Evolutionary conservation across 2,329 filamentous ascomycete genomes (phyloP), one percentile per base, ranked within the genome.

Genomic region (Zymoseptoria pseudotritici): DNA sequence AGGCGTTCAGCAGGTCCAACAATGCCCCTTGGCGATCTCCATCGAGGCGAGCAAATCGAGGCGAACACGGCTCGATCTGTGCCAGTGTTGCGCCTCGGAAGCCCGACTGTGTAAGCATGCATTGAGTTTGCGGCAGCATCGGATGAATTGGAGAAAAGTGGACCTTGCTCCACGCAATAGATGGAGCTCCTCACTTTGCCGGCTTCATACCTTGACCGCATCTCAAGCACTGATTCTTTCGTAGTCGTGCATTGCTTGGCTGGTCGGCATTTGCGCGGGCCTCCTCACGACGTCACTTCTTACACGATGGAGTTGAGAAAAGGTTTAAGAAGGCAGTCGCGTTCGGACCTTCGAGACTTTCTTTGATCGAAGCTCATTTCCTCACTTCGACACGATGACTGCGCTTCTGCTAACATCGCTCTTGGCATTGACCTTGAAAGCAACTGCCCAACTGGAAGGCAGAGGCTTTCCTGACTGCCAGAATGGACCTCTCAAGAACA

Each of bases 401-500:
- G 46, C 50, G 13, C 54, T 62, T 8, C 20, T 62, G 4, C 24
- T 46, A 2, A 51, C 50, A 21, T 54, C 58, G 11, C n/a, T 63
- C 10, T 52, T 66, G 36, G 58, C 57, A 17, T 46, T 63, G 21
- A 60, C 62, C 13, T 54, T 31, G 3, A 53, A 53, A 21, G 42
- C 62, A 1, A 19, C 51, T 13, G 58, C 62, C 11, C 64, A 66
- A 53, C 57, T 66, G 5, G 50, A 58, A 31, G 67, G 64, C 21
- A 56, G 67, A 56, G 67, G 66, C 21, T 70, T 82, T 60, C 81
- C 82, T 1, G 80, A 83, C 63, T 83, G 81, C 64, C 66, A 67
- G 8, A 79, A 77, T 69, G 80, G 80, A 0, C 81, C 80, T 0
- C 68, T 83, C 50, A 77, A 73, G 54, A 76, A 77, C 36, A 80